Conservation (phyloP, 75 land plant genomes). For the Sequoia sempervirens region DNA sequence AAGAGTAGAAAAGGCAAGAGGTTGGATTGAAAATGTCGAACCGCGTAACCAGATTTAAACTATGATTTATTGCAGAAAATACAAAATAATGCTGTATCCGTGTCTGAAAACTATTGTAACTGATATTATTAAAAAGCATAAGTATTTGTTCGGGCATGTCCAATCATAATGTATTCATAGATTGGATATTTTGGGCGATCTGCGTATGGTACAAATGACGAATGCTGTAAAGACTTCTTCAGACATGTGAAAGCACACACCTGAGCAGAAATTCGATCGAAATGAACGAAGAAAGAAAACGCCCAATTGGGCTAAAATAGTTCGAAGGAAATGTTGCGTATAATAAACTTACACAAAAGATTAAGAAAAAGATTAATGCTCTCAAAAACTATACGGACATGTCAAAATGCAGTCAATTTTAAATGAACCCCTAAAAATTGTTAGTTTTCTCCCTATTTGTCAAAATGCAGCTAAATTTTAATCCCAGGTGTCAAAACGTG, state of each 20-base stretch:
- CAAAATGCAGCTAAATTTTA: neutral
- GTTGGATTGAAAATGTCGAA: neutral
- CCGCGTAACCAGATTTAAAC: neutral
- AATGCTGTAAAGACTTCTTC: neutral
- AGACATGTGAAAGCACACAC: neutral
- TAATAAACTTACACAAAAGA: neutral
- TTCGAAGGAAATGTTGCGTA: neutral
- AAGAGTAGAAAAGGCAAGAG: neutral
- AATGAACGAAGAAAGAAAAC: neutral
- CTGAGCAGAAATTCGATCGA: neutral
- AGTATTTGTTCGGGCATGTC: neutral
- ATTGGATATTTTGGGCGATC: neutral
- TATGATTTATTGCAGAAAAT: no score
- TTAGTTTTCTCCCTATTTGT: neutral
- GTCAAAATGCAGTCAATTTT: neutral
- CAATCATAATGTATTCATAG: neutral
- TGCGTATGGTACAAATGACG: neutral
- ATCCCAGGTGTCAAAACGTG: neutral
- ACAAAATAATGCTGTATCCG: neutral
- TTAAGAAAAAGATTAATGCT: neutral
- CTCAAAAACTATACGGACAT: neutral
- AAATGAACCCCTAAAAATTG: neutral
- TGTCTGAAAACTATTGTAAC: neutral
- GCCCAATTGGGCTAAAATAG: neutral
- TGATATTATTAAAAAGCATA: neutral